Percentiles rank a stretch among this genome's conserved stretches.
These are phyloP conservation scores for Bacidia gigantensis DNA, from an alignment of 495 filamentous ascomycete species.

Conservation along the genomic window DNA sequence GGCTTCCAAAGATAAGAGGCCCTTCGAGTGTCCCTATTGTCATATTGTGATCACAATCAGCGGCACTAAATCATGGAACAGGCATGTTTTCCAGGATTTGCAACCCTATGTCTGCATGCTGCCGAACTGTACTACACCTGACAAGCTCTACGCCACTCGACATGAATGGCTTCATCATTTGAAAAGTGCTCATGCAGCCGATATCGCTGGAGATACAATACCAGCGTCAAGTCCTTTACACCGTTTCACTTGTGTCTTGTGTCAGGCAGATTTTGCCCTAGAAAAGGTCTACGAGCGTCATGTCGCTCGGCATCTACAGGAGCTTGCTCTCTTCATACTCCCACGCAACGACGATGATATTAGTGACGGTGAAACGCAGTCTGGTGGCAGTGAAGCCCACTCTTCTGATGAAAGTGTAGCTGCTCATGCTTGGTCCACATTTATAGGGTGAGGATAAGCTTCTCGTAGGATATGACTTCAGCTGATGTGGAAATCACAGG, in stretches of 20 bases:
- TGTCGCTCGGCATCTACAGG: slow-evolving; percentile 9
- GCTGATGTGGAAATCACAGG: too few species aligned
- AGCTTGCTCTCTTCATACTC: slow-evolving; percentile 8
- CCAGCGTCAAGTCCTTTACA: background rate
- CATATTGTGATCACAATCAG: slow-evolving; percentile 14
- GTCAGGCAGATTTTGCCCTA: background rate
- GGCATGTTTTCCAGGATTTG: slow-evolving; percentile 23
- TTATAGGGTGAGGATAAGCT: too few species aligned
- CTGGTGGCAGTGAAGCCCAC: too few species aligned
- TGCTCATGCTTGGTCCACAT: too few species aligned
- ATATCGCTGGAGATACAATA: background rate
- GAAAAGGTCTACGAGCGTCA: slow-evolving; percentile 4
- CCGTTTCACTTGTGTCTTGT: slow-evolving; percentile 1
- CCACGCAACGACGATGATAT: background rate
- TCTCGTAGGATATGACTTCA: too few species aligned
- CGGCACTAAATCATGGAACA: slow-evolving; percentile 12
- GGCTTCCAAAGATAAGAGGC: slow-evolving; percentile 1
- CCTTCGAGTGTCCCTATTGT: slow-evolving; percentile 24
- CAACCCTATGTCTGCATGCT: slow-evolving; percentile 22
- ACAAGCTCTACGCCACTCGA: slow-evolving; percentile 18
- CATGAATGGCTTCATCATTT: slow-evolving; percentile 20
- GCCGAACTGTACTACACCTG: slow-evolving; percentile 12
- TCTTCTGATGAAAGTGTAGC: too few species aligned
- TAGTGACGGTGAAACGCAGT: too few species aligned
- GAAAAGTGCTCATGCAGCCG: slow-evolving; percentile 3